Conservation (phyloP, 176 grass and related monocot species). For the Ensete ventricosum region DNA sequence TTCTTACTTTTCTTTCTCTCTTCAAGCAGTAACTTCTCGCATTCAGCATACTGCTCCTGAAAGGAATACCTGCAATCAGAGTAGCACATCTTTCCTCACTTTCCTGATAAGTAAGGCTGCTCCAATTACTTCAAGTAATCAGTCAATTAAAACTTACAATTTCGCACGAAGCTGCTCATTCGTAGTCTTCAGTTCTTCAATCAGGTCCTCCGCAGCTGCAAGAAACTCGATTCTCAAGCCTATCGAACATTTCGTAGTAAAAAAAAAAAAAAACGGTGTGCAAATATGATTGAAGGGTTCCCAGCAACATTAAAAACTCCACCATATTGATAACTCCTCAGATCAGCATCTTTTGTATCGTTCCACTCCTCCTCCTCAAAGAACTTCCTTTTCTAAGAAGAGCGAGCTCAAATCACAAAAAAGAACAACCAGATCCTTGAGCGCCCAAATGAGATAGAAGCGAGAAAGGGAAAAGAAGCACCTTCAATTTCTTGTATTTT, state of each 20-base stretch:
- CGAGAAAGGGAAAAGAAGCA: background rate
- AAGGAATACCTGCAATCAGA: slow-evolving; percentile 26
- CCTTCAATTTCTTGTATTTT: slow-evolving; percentile 40
- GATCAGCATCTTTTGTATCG: background rate
- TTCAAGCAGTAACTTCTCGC: slow-evolving; percentile 22
- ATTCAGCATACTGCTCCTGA: slow-evolving; percentile 25
- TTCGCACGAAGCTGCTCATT: slow-evolving; percentile 28
- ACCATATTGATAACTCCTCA: slow-evolving; percentile 30
- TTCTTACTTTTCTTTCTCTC: slow-evolving; percentile 23
- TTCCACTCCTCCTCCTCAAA: slow-evolving; percentile 24
- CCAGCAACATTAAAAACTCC: background rate
- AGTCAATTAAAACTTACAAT: slow-evolving; percentile 31
- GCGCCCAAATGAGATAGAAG: background rate
- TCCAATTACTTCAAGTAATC: background rate
- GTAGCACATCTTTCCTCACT: slow-evolving; percentile 2
- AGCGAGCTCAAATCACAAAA: slow-evolving; percentile 3
- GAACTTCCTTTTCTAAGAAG: slow-evolving; percentile 40
- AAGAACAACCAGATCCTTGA: background rate
- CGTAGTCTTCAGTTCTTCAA: slow-evolving; percentile 26
- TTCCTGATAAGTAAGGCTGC: background rate
- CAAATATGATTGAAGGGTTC: background rate
- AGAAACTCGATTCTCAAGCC: background rate
- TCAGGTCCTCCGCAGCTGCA: slow-evolving; percentile 27
- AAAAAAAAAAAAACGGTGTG: background rate
- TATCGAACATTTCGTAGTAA: background rate